A percentile compares a stretch with the other conserved stretches of the same genome.
phyloP scores from a whole-genome alignment of 2,329 filamentous ascomycete species.

The Fusarium sp. region DNA sequence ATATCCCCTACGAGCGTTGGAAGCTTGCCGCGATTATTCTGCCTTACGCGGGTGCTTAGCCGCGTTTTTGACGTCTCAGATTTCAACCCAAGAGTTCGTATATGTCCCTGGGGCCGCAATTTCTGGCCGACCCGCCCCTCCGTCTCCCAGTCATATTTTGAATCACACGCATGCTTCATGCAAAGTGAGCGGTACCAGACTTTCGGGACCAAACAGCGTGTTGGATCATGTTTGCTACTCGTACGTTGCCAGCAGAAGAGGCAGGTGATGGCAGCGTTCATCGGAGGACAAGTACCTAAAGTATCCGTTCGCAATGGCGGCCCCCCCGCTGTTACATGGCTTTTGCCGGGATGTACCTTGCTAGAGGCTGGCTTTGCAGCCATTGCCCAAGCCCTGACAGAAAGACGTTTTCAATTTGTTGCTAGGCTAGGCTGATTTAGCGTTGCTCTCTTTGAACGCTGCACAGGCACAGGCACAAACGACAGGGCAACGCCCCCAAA shows the following conservation, averaged over 20 bases:
- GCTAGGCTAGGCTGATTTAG: slow-evolving; percentile 35
- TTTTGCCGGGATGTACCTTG: slow-evolving; percentile 23
- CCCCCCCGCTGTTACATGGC: slow-evolving; percentile 27
- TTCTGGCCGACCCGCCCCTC: slow-evolving; percentile 26
- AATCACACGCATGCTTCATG: slow-evolving; percentile 44
- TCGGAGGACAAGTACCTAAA: slow-evolving; percentile 33
- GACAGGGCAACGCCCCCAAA: slow-evolving; percentile 28
- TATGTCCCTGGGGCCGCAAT: slow-evolving; percentile 41
- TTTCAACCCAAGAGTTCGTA: slow-evolving; percentile 47
- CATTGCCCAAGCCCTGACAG: slow-evolving; percentile 19
- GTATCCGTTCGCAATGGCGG: slow-evolving; percentile 31
- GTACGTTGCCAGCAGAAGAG: slow-evolving; percentile 45
- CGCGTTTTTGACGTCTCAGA: slow-evolving; percentile 43
- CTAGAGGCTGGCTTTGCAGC: slow-evolving; percentile 15
- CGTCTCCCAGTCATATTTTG: slow-evolving; percentile 37
- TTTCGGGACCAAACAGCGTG: slow-evolving; percentile 47
- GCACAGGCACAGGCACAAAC: slow-evolving; percentile 19
- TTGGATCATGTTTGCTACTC: slow-evolving; percentile 36
- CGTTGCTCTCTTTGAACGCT: slow-evolving; percentile 19
- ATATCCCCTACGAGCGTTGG: slow-evolving; percentile 14
- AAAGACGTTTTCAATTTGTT: slow-evolving; percentile 35
- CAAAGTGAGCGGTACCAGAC: slow-evolving; percentile 52
- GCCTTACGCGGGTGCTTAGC: slow-evolving; percentile 35
- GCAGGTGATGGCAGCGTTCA: slow-evolving; percentile 34
- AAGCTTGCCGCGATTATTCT: slow-evolving; percentile 43